These are phyloP conservation scores for Alternaria arbusti DNA, from an alignment of 2,329 filamentous ascomycete genomes.

Conservation along the genomic window DNA sequence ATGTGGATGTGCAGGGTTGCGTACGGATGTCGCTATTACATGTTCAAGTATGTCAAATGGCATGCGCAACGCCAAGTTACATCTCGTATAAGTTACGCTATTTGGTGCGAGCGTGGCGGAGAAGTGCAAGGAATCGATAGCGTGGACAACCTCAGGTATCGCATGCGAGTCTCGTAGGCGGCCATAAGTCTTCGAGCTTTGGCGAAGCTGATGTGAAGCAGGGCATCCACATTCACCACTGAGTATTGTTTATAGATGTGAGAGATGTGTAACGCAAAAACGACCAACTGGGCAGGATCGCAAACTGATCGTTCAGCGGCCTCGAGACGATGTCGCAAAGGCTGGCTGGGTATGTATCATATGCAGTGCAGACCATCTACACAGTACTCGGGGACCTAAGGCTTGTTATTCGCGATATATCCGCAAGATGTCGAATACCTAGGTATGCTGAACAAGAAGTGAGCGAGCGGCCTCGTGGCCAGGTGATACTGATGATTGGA, in stretches of 20 bases:
- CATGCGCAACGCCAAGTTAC: background rate
- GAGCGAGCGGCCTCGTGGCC: background rate
- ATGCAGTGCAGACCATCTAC: background rate
- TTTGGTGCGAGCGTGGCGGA: background rate
- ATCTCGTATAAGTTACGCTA: background rate
- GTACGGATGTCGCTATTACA: background rate
- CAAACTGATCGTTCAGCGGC: background rate
- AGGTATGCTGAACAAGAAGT: background rate
- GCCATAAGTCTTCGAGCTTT: background rate
- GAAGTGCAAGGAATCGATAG: background rate
- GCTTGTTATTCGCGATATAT: background rate
- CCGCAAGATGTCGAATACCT: background rate
- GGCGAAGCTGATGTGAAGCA: background rate
- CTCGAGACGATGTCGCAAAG: background rate
- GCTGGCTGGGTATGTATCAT: background rate
- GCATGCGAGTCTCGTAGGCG: background rate
- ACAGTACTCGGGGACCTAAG: background rate
- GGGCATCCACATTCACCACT: background rate
- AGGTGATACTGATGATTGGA: background rate
- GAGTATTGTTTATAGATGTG: background rate
- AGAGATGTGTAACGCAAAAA: background rate
- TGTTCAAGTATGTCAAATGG: background rate
- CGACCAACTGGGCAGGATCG: rapidly evolving
- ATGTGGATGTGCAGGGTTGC: background rate
- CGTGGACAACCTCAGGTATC: background rate